Evolutionary conservation across 441 rosid species (phyloP), one percentile per base, ranked within the genome.

Genomic region (Biscutella laevigata): DNA sequence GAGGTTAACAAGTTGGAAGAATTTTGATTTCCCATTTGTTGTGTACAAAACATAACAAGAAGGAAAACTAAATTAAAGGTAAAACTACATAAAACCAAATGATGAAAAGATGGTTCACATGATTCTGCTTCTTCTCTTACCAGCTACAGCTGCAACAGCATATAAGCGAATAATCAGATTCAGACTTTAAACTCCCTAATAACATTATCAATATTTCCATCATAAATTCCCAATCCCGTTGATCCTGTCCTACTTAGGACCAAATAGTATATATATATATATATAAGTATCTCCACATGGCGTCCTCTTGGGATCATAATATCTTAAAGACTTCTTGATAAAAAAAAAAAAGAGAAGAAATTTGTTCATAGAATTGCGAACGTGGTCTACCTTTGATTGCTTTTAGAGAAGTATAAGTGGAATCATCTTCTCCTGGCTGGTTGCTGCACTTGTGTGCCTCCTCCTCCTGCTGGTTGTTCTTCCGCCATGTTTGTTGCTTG

Each of bases 401-500:
- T 13, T 33, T 37, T 6, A 26, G 44, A 15, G 32, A 56, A 45
- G 36, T 19, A 14, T 34, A 28, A 26, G 28, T 53, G 65, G 30
- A 37, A 69, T 80, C 76, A 91, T 78, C 95, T 70, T 82, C 96
- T 74, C 69, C 89, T 71, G 35, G 76, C 80, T 12, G 84, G 6
- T 32, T 67, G 74, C 30, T 74, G 82, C 10, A 49, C 68, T 52
- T 67, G 86, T 33, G 74, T 27, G 20, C 80, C 80, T 40, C 78
- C 77, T 11, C 76, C 43, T 40, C 78, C 94, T 29, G 74, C 67
- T 0, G 82, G 69, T 70, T 73, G 95, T 59, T 76, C 91, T 68
- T 85, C 98, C 0, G 90, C 85, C 77, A 83, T 54, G 58, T 88
- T 86, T 89, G 86, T 71, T 20, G 89, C 95, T 82, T 92, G 98